Conservation (phyloP, 1,284 basidiomycete genomes). For the Puccinia novopanici region DNA sequence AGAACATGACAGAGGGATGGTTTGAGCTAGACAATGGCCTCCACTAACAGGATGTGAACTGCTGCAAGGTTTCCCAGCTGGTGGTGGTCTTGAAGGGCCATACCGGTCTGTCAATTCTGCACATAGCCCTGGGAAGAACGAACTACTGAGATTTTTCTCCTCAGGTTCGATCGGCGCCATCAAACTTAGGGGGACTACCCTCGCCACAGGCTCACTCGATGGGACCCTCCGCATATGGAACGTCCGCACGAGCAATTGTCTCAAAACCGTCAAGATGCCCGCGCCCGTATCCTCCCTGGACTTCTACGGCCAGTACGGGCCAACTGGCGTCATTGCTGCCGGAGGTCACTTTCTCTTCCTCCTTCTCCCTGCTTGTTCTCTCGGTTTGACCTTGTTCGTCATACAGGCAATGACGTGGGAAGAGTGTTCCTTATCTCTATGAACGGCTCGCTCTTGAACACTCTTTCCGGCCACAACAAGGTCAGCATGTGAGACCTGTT, state of each 20-base stretch:
- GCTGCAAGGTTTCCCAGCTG: conserved; percentile 59
- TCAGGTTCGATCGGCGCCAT: conserved; percentile 47
- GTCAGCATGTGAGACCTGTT: no score
- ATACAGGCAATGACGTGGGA: conserved; percentile 47
- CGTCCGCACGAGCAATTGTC: conserved; percentile 35
- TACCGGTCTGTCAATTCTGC: conserved; percentile 21
- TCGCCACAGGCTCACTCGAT: conserved; percentile 45
- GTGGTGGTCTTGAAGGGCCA: conserved; percentile 48
- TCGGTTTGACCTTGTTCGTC: not conserved
- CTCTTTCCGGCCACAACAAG: conserved; percentile 47
- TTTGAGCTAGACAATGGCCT: conserved; percentile 72
- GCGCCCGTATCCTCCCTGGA: conserved; percentile 45
- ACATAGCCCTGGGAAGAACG: not conserved
- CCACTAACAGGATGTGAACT: conserved; percentile 82
- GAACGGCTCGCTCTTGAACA: conserved; percentile 38
- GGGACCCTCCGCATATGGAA: conserved; percentile 49
- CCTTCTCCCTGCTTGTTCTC: not conserved
- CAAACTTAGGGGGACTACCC: conserved; percentile 39
- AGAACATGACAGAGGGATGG: conserved; percentile 35
- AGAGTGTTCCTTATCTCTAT: conserved; percentile 49
- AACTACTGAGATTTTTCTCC: not conserved
- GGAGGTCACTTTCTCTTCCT: conserved; percentile 20
- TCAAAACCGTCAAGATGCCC: conserved; percentile 50
- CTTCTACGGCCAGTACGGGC: conserved; percentile 45
- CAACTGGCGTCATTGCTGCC: conserved; percentile 42